Evolutionary conservation across 129 eudicot species (phyloP), one percentile per base, ranked within the genome.

Genomic region (Chrysanthemum seticuspe): DNA sequence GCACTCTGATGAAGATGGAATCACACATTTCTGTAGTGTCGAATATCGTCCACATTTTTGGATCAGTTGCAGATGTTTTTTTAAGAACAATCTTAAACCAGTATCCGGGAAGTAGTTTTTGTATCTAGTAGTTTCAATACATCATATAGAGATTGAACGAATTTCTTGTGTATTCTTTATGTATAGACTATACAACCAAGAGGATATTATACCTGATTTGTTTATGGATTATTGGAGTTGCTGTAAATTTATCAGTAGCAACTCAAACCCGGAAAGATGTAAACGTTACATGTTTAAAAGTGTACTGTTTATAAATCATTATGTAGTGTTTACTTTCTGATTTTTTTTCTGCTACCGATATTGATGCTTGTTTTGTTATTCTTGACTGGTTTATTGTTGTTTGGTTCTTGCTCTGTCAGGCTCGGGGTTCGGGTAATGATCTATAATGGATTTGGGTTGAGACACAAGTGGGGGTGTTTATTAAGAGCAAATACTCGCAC

Each of bases 1-100:
- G 67, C 70, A 34, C 65, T 70, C 47, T 82, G 80, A 81, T 62
- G 48, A 10, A 9, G 21, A 11, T 65, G 18, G 47, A 14, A 60
- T 23, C 15, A 0, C 2, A 40, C 18, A 27, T 64, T 56, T 2
- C 10, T 16, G 10, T 15, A 14, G 36, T 6, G 48, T 5, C 25
- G 25, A 23, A 23, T 23, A 23, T 23, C 25, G 25, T 23, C 25
- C 25, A 23, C 25, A 23, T 23, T 70, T 59, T 61, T 69, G 70
- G 61, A 60, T 54, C 62, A n/a, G 40, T 67, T 76, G 40, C 14
- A 57, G 49, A 76, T 69, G 70, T 50, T 34, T 19, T 63, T 36
- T 40, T 2, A 40, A 40, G 47, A 40, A 36, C 55, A 19, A 10
- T 73, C 36, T 27, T 36, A 60, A 8, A 23, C 76, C 13, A 54